These are phyloP conservation scores for Chloropicon primus DNA, from an alignment of 139 green algal genomes.

Conservation along the genomic window DNA sequence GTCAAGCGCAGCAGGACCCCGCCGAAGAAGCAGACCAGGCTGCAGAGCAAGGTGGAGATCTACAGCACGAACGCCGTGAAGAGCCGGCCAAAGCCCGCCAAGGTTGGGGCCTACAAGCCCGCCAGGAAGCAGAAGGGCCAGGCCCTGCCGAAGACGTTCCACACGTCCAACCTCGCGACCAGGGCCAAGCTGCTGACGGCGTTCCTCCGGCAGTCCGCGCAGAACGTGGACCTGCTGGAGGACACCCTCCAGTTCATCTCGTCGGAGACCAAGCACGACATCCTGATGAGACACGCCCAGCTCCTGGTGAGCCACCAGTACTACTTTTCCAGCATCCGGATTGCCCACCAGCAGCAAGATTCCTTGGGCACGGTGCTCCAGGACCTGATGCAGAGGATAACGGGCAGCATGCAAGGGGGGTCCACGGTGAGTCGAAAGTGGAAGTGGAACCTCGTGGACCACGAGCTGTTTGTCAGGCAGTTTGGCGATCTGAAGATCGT, in stretches of 20 bases:
- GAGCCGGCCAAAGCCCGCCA: background rate
- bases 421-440: background rate
- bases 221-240: background rate
- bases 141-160: background rate
- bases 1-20: background rate
- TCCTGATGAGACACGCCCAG: background rate
- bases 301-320: background rate
- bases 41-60: background rate
- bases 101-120: background rate
- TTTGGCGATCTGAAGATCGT: slow-evolving; percentile 31
- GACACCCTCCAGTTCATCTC: background rate
- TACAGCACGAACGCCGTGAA: background rate
- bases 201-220: background rate
- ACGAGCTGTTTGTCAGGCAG: slow-evolving; percentile 18
- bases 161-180: background rate
- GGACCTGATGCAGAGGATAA: background rate
- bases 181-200: background rate
- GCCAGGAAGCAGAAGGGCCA: background rate
- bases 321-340: background rate
- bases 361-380: background rate
- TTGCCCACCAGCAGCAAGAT: background rate
- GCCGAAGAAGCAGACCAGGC: background rate
- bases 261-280: background rate
- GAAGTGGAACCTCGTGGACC: slow-evolving; percentile 8
- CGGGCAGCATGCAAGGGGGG: background rate